phyloP scores from a whole-genome alignment of 805 yeast genomes.

The Yarrowia sp. region DNA sequence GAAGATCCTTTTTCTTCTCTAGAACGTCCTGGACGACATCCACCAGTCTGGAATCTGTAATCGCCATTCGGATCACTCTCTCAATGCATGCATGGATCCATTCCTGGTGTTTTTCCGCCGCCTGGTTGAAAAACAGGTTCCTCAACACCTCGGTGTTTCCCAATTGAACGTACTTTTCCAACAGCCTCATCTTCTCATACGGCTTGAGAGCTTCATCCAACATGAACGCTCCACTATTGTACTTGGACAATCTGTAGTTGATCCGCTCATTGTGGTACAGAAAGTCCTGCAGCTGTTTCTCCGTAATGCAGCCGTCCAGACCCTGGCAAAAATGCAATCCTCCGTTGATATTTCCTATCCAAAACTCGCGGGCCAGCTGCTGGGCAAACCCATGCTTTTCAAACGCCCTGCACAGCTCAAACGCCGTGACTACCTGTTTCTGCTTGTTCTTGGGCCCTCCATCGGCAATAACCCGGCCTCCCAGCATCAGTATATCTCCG shows the following conservation, averaged over 20 bases:
- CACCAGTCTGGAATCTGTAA: not conserved
- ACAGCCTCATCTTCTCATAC: conserved; percentile 19
- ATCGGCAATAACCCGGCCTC: conserved; percentile 1
- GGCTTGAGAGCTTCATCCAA: conserved; percentile 12
- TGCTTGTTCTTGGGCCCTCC: conserved; percentile 9
- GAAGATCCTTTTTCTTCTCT: conserved; percentile 6
- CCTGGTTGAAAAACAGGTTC: conserved; percentile 28
- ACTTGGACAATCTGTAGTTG: conserved; percentile 20
- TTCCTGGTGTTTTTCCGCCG: not conserved
- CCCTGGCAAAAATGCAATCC: conserved; percentile 32
- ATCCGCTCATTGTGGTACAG: conserved; percentile 4
- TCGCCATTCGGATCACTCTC: conserved; percentile 12
- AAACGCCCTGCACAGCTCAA: conserved; percentile 35
- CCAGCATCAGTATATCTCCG: conserved; percentile 33
- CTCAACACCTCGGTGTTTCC: conserved; percentile 4
- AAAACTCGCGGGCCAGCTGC: conserved; percentile 30
- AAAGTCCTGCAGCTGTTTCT: conserved; percentile 20
- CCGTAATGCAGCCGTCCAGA: not conserved
- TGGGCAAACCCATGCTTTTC: conserved; percentile 32
- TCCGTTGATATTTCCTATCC: conserved; percentile 35
- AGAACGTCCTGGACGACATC: conserved; percentile 2
- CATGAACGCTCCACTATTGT: conserved; percentile 32
- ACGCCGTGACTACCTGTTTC: conserved; percentile 12
- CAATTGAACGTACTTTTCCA: conserved; percentile 16
- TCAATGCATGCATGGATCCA: conserved; percentile 23